A percentile compares a stretch with the other conserved stretches of the same genome.
Evolutionary conservation across 176 grass and related monocot genomes (phyloP).

Genomic region (Cenchrus fungigraminus): DNA sequence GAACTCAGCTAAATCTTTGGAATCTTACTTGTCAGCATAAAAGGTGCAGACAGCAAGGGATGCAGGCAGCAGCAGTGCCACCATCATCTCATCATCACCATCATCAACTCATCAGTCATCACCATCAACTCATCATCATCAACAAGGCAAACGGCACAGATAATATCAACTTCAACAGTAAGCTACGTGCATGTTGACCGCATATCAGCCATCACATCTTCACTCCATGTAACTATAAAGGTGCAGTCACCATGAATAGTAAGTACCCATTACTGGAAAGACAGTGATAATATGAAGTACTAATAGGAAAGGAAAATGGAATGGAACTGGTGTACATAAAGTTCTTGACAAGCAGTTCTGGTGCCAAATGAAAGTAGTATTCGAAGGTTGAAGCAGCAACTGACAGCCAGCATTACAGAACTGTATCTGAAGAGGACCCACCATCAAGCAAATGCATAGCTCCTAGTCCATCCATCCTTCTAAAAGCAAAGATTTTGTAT

Average conservation of each 20-base stretch:
- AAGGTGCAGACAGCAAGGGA: constrained; percentile 48
- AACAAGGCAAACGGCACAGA: constrained; percentile 60
- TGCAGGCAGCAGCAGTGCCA: constrained; percentile 21
- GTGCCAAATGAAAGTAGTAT: constrained; percentile 36
- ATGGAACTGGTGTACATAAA: constrained; percentile 47
- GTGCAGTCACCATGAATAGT: constrained; percentile 56
- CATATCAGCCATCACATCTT: constrained; percentile 62
- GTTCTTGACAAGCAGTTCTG: constrained; percentile 42
- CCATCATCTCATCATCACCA: constrained; percentile 45
- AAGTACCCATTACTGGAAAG: constrained; percentile 40
- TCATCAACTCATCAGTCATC: constrained; percentile 18
- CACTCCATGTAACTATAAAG: constrained; percentile 76
- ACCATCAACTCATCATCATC: constrained; percentile 48
- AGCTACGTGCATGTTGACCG: constrained; percentile 50
- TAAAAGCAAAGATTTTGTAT: not conserved
- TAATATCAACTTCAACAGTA: constrained; percentile 68
- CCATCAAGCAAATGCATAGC: constrained; percentile 13
- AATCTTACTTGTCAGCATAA: constrained; percentile 63
- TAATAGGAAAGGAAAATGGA: constrained; percentile 36
- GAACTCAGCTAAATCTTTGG: constrained; percentile 34
- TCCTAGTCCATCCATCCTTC: constrained; percentile 29
- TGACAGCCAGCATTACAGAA: constrained; percentile 9
- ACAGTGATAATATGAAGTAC: constrained; percentile 30
- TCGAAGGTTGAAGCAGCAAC: constrained; percentile 39
- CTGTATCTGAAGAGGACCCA: not conserved